Conservation (phyloP, 225 moss, liverwort and hornwort species). For the Climacium dendroides region DNA sequence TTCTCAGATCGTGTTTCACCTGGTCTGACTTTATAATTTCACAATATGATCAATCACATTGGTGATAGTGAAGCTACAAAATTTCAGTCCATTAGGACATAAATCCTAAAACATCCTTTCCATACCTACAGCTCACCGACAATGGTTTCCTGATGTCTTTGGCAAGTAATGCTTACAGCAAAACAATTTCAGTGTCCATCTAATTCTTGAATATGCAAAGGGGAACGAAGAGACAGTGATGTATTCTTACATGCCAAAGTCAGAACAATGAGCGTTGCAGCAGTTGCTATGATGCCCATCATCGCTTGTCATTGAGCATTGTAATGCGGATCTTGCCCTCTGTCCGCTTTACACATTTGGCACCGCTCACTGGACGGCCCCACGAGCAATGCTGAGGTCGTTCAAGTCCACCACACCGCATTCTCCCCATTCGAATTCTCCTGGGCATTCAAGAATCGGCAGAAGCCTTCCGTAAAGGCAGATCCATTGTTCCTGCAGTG, state of each 20-base stretch:
- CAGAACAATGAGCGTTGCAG: slow-evolving; percentile 6
- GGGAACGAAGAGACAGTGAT: neutral
- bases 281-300: slow-evolving; percentile 17
- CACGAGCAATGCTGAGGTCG: neutral
- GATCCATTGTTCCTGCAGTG: neutral
- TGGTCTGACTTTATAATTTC: no score
- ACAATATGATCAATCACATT: neutral
- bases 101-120: neutral
- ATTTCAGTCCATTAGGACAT: neutral
- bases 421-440: neutral
- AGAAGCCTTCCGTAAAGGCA: neutral
- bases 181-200: neutral
- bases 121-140: neutral
- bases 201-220: neutral
- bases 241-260: slow-evolving; percentile 1
- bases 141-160: neutral
- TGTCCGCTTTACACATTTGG: neutral
- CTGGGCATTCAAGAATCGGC: neutral
- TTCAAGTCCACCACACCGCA: neutral
- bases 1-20: neutral
- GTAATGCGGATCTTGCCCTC: neutral
- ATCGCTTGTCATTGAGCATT: slow-evolving; percentile 19
- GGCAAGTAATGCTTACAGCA: neutral
- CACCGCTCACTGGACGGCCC: neutral
- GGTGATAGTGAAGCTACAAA: neutral